These are phyloP conservation scores for Ceratocystis eucalypticola DNA, from an alignment of 2,329 filamentous ascomycete genomes.

Conservation along the genomic window DNA sequence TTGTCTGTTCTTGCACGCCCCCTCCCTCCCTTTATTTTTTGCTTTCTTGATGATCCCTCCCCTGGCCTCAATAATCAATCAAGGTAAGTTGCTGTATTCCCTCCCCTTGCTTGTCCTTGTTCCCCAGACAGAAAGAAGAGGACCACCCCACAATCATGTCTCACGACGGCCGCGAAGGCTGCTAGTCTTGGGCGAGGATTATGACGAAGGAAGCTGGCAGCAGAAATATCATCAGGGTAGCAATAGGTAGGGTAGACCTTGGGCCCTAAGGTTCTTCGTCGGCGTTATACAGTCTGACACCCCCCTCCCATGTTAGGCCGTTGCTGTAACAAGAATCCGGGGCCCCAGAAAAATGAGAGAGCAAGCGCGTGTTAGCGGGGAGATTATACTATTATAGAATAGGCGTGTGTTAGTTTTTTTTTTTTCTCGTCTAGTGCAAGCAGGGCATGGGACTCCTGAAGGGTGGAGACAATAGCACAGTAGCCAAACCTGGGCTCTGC, in stretches of 20 bases:
- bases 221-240: neutral
- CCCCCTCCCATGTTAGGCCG: neutral
- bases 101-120: too few species aligned
- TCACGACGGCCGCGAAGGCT: neutral
- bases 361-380: neutral
- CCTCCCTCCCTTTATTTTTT: neutral
- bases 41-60: neutral
- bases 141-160: neutral
- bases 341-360: slow-evolving; percentile 1
- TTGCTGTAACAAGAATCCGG: slow-evolving; percentile 1
- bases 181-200: neutral
- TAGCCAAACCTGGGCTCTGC: neutral
- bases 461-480: neutral
- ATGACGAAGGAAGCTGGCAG: neutral
- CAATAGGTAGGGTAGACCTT: too few species aligned
- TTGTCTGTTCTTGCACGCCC: neutral
- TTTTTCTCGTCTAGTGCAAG: neutral
- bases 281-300: neutral
- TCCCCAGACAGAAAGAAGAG: neutral
- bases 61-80: neutral
- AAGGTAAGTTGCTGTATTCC: neutral
- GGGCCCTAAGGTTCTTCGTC: neutral
- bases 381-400: neutral
- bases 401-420: neutral
- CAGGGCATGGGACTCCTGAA: neutral